Evolutionary conservation across 2,329 filamentous ascomycete species (phyloP).

Genomic region (Fusarium sp.): DNA sequence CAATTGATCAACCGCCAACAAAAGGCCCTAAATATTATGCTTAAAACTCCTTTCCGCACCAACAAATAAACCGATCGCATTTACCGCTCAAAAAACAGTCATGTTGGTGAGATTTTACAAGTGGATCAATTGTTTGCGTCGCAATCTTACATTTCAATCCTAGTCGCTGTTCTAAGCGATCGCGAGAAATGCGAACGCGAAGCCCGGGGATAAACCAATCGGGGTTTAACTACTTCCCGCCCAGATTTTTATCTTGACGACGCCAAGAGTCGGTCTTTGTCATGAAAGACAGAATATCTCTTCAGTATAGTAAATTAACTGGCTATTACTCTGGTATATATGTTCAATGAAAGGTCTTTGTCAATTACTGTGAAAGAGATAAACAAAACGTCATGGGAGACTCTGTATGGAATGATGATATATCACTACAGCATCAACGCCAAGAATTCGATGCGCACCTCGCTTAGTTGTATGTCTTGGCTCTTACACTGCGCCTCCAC

Average conservation of each 20-base stretch:
- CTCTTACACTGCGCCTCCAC: slow-evolving; percentile 27
- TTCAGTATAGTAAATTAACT: background rate
- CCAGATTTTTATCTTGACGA: background rate
- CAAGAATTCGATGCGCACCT: slow-evolving; percentile 20
- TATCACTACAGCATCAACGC: slow-evolving; percentile 1
- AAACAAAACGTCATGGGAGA: background rate
- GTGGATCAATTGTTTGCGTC: background rate
- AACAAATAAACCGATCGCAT: background rate
- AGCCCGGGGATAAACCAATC: background rate
- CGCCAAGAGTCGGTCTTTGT: background rate
- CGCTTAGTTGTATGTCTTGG: slow-evolving; percentile 23
- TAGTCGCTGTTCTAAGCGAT: background rate
- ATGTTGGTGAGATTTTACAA: background rate
- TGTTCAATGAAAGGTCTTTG: fast-evolving
- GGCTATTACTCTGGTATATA: background rate
- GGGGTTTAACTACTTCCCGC: background rate
- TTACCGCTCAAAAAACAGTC: background rate
- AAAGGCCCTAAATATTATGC: background rate
- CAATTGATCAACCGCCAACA: background rate
- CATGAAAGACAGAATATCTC: background rate
- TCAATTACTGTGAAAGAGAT: background rate
- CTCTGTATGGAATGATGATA: too few species aligned
- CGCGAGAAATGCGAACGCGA: slow-evolving; percentile 5
- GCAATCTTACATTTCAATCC: background rate
- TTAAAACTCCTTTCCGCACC: background rate